Conservation (phyloP, 2,329 filamentous ascomycete genomes). For the Xylariales sp. region DNA sequence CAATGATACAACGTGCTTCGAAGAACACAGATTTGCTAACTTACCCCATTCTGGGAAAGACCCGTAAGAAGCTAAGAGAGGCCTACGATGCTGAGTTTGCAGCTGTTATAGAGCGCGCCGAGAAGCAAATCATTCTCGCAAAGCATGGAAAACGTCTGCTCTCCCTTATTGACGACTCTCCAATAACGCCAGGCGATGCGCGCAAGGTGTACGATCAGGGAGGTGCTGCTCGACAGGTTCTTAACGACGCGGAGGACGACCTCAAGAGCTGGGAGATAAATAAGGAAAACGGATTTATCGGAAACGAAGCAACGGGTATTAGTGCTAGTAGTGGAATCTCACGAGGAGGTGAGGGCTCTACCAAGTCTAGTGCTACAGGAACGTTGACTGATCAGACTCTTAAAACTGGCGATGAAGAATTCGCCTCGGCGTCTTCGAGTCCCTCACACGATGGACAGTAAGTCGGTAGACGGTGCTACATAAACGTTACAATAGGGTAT, state of each 20-base stretch:
- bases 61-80: slow-evolving; percentile 95
- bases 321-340: slow-evolving; percentile 15
- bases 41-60: slow-evolving; percentile 62
- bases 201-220: slow-evolving; percentile 74
- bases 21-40: slow-evolving; percentile 9
- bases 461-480: background rate
- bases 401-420: slow-evolving; percentile 31
- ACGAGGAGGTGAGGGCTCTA: slow-evolving; percentile 37
- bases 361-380: slow-evolving; percentile 27
- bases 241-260: slow-evolving; percentile 93
- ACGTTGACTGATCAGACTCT: slow-evolving; percentile 31
- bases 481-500: background rate
- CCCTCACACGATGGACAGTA: slow-evolving; percentile 11
- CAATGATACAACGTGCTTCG: background rate
- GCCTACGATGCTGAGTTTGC: slow-evolving; percentile 90
- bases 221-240: slow-evolving; percentile 80
- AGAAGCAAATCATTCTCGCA: slow-evolving; percentile 96
- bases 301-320: slow-evolving; percentile 19
- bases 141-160: slow-evolving; percentile 89
- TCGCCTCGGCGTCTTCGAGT: slow-evolving; percentile 30
- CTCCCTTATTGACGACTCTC: slow-evolving; percentile 87
- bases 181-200: slow-evolving; percentile 86
- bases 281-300: slow-evolving; percentile 1
- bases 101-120: slow-evolving; percentile 92
- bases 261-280: slow-evolving; percentile 75